phyloP scores from a whole-genome alignment of 2,329 filamentous ascomycete genomes.

The Fusarium coffeatum region DNA sequence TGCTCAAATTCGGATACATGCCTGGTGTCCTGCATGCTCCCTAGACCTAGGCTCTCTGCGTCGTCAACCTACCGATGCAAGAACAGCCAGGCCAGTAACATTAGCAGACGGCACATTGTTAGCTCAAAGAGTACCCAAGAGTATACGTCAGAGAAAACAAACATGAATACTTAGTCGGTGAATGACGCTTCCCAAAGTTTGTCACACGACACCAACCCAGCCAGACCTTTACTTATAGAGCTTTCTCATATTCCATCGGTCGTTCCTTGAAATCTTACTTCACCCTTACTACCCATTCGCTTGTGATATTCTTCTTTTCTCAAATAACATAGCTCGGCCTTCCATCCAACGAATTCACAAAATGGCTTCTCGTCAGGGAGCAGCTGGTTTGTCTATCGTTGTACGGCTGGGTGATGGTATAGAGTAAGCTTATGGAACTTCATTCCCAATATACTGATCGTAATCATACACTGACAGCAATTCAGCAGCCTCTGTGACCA shows the following conservation, averaged over 20 bases:
- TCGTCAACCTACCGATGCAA: not conserved
- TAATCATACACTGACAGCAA: not conserved
- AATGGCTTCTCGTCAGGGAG: not conserved
- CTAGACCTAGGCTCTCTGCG: no score
- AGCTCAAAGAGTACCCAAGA: not conserved
- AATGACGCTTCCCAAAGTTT: not conserved
- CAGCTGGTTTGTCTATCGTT: not conserved
- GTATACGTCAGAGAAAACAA: accelerated
- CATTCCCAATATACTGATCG: not conserved
- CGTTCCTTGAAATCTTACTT: not conserved
- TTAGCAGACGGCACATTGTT: no score
- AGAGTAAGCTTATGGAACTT: not conserved
- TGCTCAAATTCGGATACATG: not conserved
- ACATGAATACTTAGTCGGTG: not conserved
- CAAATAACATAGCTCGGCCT: not conserved
- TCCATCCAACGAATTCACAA: not conserved
- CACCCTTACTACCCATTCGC: not conserved
- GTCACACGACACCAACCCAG: not conserved
- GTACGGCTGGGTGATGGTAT: not conserved
- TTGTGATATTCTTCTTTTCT: not conserved
- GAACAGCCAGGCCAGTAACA: not conserved
- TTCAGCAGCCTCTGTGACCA: not conserved
- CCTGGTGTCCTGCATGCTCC: not conserved
- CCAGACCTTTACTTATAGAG: not conserved
- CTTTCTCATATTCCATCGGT: not conserved